These are phyloP conservation scores for Porcisia hertigi DNA, from an alignment of 208 protist species.

Conservation along the genomic window DNA sequence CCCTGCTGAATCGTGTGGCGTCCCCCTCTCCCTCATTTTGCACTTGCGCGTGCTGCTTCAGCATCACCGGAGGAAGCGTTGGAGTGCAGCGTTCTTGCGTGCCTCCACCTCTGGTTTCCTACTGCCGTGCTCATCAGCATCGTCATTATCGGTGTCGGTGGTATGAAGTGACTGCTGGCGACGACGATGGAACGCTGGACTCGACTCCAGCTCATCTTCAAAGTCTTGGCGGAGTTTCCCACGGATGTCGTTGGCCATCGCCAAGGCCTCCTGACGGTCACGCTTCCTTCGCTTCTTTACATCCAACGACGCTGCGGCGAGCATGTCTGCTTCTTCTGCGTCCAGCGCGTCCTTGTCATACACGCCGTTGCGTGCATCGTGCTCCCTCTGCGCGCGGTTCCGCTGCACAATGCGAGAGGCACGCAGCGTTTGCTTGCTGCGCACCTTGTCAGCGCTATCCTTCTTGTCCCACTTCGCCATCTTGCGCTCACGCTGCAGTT, in stretches of 20 bases:
- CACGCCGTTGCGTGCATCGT: constrained; percentile 43
- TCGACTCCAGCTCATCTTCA: constrained; percentile 13
- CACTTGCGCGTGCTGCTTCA: background rate
- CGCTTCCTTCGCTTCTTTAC: constrained; percentile 36
- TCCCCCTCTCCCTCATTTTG: background rate
- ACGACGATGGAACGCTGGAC: background rate
- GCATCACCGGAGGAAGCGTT: constrained; percentile 37
- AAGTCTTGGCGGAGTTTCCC: constrained; percentile 24
- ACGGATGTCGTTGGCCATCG: constrained; percentile 60
- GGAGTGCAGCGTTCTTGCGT: constrained; percentile 43
- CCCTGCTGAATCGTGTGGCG: too few species aligned
- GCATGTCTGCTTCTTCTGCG: constrained; percentile 38
- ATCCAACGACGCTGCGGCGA: constrained; percentile 25
- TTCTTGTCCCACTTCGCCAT: constrained; percentile 92
- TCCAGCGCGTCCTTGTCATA: constrained; percentile 62
- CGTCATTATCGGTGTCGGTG: background rate
- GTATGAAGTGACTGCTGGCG: background rate
- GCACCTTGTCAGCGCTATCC: constrained; percentile 86
- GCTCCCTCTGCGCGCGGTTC: constrained; percentile 43
- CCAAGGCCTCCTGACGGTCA: constrained; percentile 32
- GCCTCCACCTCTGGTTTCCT: constrained; percentile 3
- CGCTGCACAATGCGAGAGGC: constrained; percentile 67
- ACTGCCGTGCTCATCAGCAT: background rate
- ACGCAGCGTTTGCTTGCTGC: constrained; percentile 86
- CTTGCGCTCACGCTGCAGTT: constrained; percentile 73